phyloP scores from a whole-genome alignment of 192 early-diverging fungal species.

The Gonapodya prolifera region DNA sequence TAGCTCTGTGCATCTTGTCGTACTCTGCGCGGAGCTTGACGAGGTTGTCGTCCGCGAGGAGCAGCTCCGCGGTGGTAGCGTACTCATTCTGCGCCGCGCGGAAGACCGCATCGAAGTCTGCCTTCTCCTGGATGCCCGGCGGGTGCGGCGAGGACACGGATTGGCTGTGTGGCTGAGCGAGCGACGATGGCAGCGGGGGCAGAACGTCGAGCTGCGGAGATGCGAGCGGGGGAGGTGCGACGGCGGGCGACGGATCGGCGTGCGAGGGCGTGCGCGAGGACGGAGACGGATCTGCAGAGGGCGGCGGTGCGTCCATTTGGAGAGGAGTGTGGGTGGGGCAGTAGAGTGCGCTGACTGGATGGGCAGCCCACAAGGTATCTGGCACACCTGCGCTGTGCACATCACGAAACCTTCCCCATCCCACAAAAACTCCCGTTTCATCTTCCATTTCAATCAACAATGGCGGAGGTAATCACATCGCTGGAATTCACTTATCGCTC shows the following conservation, averaged over 20 bases:
- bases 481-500: no score
- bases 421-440: no score
- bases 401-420: no score
- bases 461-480: no score
- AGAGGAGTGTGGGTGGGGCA: no score
- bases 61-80: neutral
- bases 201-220: neutral
- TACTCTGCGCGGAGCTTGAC: constrained; percentile 28
- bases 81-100: neutral
- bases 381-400: no score
- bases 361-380: no score
- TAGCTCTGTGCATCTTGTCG: constrained; percentile 35
- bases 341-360: no score
- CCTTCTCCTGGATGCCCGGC: neutral
- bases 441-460: no score
- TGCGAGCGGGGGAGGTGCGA: neutral
- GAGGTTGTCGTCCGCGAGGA: constrained; percentile 8
- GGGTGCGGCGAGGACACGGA: neutral
- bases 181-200: neutral
- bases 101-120: neutral
- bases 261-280: neutral
- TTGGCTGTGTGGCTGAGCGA: no score
- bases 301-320: no score
- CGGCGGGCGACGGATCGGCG: neutral
- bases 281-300: neutral